Conservation (phyloP, 441 rosid species). For the Adansonia grandidieri region DNA sequence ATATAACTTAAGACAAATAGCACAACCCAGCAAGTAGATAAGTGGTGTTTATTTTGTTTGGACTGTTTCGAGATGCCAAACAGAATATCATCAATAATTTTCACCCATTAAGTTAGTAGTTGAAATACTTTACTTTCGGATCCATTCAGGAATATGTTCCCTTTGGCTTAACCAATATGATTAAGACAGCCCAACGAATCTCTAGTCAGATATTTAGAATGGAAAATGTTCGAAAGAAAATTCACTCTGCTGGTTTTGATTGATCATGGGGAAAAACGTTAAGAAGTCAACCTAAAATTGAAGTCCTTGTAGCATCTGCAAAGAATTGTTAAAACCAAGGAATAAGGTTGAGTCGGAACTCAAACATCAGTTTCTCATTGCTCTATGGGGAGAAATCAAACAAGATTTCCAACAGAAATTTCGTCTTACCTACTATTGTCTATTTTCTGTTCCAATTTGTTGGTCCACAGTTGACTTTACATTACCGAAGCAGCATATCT, state of each 20-base stretch:
- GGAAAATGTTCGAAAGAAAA: not conserved
- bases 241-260: not conserved
- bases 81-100: too few species aligned
- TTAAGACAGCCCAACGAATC: not conserved
- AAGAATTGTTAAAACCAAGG: not conserved
- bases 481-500: too few species aligned
- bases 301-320: not conserved
- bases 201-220: not conserved
- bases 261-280: not conserved
- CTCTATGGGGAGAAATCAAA: not conserved
- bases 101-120: too few species aligned
- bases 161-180: not conserved
- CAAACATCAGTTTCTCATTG: not conserved
- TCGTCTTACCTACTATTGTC: not conserved
- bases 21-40: too few species aligned
- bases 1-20: too few species aligned
- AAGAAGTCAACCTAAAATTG: not conserved
- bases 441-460: not conserved
- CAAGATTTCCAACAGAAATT: not conserved
- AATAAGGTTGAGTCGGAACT: not conserved
- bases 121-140: too few species aligned
- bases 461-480: too few species aligned
- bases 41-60: too few species aligned
- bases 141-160: not conserved
- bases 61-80: too few species aligned